A percentile compares a stretch with the other conserved stretches of the same genome.
Evolutionary conservation across 768 basidiomycete genomes (phyloP).

Genomic region (Lyophyllum semitale): DNA sequence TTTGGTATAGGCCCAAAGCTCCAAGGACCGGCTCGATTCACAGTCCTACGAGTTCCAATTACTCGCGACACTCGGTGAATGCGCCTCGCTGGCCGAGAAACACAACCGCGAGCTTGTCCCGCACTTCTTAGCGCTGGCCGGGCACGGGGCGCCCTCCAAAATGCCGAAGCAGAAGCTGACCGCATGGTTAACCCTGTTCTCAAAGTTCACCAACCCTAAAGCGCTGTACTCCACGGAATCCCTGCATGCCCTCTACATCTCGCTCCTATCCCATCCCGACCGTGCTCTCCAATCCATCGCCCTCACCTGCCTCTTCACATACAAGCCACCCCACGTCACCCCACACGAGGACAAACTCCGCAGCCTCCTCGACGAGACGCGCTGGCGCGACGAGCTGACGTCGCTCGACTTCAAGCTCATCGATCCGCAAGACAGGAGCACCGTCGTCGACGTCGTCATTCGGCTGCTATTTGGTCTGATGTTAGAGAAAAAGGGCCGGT

Average conservation of each 20-base stretch:
- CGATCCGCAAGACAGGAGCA: slow-evolving; percentile 56
- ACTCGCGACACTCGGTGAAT: slow-evolving; percentile 67
- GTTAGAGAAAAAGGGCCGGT: slow-evolving; percentile 74
- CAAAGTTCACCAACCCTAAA: slow-evolving; percentile 93
- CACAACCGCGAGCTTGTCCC: slow-evolving; percentile 89
- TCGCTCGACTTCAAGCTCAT: slow-evolving; percentile 64
- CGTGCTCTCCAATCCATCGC: slow-evolving; percentile 73
- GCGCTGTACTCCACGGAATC: slow-evolving; percentile 71
- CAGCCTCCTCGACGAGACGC: slow-evolving; percentile 76
- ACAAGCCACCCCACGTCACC: slow-evolving; percentile 63
- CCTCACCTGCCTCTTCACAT: slow-evolving; percentile 78
- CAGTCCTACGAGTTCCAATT: slow-evolving; percentile 82
- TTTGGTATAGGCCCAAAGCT: slow-evolving; percentile 31
- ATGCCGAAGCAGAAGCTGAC: slow-evolving; percentile 64
- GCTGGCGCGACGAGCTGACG: slow-evolving; percentile 88
- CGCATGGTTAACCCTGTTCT: slow-evolving; percentile 82
- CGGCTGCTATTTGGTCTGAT: slow-evolving; percentile 87
- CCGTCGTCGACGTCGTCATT: slow-evolving; percentile 69
- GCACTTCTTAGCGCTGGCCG: slow-evolving; percentile 64
- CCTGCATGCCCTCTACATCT: slow-evolving; percentile 65
- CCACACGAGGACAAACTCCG: slow-evolving; percentile 67
- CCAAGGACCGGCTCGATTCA: slow-evolving; percentile 65
- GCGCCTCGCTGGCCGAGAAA: slow-evolving; percentile 75
- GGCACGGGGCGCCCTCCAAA: slow-evolving; percentile 37
- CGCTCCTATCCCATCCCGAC: slow-evolving; percentile 86